Evolutionary conservation across 2,329 filamentous ascomycete genomes (phyloP), one percentile per base, ranked within the genome.

Genomic region (Neocucurbitaria cava): DNA sequence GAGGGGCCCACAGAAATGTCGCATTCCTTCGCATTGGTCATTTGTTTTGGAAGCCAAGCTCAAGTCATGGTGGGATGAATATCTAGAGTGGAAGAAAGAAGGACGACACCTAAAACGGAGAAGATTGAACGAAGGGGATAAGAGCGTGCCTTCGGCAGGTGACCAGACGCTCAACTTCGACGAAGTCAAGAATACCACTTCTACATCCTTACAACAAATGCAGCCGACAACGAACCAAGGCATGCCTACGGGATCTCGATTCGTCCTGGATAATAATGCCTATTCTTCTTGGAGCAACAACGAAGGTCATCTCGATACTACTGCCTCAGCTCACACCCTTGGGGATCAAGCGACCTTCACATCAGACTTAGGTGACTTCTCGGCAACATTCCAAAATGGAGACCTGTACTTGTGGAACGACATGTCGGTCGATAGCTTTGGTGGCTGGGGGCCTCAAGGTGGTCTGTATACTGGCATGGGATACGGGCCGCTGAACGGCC

Each of bases 351-450:
- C 52, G 3, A 41, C 52, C 0, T 66, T 66, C 15, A 56, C 66
- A 1, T 56, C 65, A 3, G 70, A 71, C 18, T 70, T 74, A 58
- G 65, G 66, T 1, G 71, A 74, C 30, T 74, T 75, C 49, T 66
- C 65, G 0, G 58, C 65, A 0, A 70, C 72, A 2, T 74, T 75
- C 45, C 70, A 74, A 26, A 67, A 74, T 18, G 72, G 72, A 8
- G 72, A 75, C 49, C 57, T 75, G 47, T 74, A 74, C 51, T 56
- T 75, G 1, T 75, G 72, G 72, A 72, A 74, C 43, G 72, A 73
- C 24, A 57, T 69, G n/a, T 65, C 62, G 11, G 60, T 54, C 1
- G 71, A 74, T n/a, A 70, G 61, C 31, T 70, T 68, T 36, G 70
- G 68, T 11, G 67, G 69, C 0, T 74, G 71, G 71, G 65, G 68